Base-by-base conservation (phyloP, 106 monocot genomes). In the Xerophyta viscosa region DNA sequence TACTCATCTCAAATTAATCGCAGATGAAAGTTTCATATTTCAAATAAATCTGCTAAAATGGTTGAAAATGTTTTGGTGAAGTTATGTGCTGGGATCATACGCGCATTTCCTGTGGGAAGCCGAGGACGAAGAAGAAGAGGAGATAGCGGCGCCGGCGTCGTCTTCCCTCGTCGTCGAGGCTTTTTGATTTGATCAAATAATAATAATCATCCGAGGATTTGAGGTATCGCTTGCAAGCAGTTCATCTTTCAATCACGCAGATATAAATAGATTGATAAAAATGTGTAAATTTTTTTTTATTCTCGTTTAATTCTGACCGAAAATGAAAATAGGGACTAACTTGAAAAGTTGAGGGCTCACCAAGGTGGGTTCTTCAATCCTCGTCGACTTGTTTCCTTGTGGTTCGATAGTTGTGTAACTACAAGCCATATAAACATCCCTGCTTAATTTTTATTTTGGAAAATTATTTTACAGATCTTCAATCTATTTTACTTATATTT, bases 31-130 rank as follows among this genome's bases (percentile, higher is more conserved):
- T 1, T 39, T 39, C 10, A 39, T 15, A 12, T 39, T 39, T 36
- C 7, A 36, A 11, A 15, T 3, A 12, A 3, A 2, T 39, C 2
- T 39, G 10, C 39, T 8, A 1, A 39, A 39, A 39, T 10, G 10
- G 39, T 24, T 2, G 11, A 4, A 5, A 15, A 1, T 18, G 28
- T 9, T 15, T 36, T 9, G 4, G 14, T 54, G 54, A n/a, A 54
- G 54, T 19, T 54, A 33, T 19, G 54, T 54, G 54, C 54, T 54
- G 29, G 54, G 54, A 10, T 21, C 30, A 30, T 36, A 31, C 18
- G 54, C 54, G 18, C 31, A 54, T 36, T 54, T 54, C 54, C 31
- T 54, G 10, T 54, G 54, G 54, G 31, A 36, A n/a, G 17, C 31
- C 2, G 54, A 54, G 29, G 54, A 54, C 1, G 54, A 54, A 0